Evolutionary conservation across 495 filamentous ascomycete genomes (phyloP).

Genomic region (Aspergillus leporis): DNA sequence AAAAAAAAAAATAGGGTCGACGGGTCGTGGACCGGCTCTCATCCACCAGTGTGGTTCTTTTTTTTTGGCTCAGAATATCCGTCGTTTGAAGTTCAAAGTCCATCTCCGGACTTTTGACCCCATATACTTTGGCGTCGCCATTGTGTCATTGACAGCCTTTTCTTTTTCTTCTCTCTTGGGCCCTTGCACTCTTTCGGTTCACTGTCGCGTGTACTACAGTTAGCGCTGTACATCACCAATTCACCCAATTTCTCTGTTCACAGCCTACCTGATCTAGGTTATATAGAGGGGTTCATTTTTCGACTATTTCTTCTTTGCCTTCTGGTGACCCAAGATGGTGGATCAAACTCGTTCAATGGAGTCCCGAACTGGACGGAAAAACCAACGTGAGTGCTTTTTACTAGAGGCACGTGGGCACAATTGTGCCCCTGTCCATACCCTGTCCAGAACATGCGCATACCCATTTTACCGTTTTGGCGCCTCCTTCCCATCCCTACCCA

Average conservation of each 20-base stretch:
- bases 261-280: slow-evolving; percentile 1
- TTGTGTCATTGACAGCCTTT: slow-evolving; percentile 11
- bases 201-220: slow-evolving; percentile 15
- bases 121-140: slow-evolving; percentile 3
- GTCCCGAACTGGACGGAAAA: slow-evolving; percentile 71
- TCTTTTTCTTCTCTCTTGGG: slow-evolving; percentile 8
- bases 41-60: slow-evolving; percentile 21
- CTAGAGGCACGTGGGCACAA: slow-evolving; percentile 21
- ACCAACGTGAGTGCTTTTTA: slow-evolving; percentile 68
- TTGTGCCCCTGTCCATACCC: slow-evolving; percentile 2
- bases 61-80: slow-evolving; percentile 10
- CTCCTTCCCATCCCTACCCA: slow-evolving; percentile 3
- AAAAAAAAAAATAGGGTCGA: slow-evolving; percentile 18
- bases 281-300: background rate
- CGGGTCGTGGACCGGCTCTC: slow-evolving; percentile 20
- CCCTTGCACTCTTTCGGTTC: slow-evolving; percentile 18
- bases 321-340: slow-evolving; percentile 43
- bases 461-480: background rate
- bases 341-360: slow-evolving; percentile 70
- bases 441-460: slow-evolving; percentile 1
- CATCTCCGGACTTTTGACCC: slow-evolving; percentile 18
- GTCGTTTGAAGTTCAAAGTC: slow-evolving; percentile 16
- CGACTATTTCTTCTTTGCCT: slow-evolving; percentile 7
- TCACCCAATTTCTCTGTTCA: slow-evolving; percentile 14
- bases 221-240: slow-evolving; percentile 10